Evolutionary conservation across 768 basidiomycete genomes (phyloP).

Genomic region (Tylopilus vinaceipallidus): DNA sequence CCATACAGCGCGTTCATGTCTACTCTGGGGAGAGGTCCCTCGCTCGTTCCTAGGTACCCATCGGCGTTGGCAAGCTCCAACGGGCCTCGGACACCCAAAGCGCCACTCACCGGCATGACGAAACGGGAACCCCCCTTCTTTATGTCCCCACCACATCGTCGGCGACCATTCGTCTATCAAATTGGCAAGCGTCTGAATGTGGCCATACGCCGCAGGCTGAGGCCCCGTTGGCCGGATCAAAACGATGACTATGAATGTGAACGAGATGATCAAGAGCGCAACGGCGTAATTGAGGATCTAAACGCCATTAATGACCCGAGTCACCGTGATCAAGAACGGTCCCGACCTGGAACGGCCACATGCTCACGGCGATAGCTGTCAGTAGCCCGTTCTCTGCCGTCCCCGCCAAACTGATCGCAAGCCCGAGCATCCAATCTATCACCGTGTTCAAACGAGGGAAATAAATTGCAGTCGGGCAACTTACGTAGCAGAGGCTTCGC

Average conservation of each 20-base stretch:
- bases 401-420: constrained; percentile 21
- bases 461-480: not conserved
- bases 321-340: not conserved
- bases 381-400: constrained; percentile 11
- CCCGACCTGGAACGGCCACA: constrained; percentile 28
- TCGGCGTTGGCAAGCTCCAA: not conserved
- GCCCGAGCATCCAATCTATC: constrained; percentile 34
- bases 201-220: constrained; percentile 34
- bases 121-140: constrained; percentile 2
- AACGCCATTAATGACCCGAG: not conserved
- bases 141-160: constrained; percentile 32
- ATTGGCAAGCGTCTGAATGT: constrained; percentile 34
- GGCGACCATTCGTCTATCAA: constrained; percentile 37
- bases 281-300: constrained; percentile 29
- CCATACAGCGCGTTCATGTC: constrained; percentile 22
- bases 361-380: constrained; percentile 19
- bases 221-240: constrained; percentile 19
- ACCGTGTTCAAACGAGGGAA: not conserved
- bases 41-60: constrained; percentile 21
- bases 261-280: constrained; percentile 18
- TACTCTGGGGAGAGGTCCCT: constrained; percentile 20
- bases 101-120: constrained; percentile 23
- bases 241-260: constrained; percentile 15
- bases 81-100: not conserved
- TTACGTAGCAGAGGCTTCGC: constrained; percentile 29